These are phyloP conservation scores for Hyaloscypha hepaticicola DNA, from an alignment of 495 filamentous ascomycete genomes.

Conservation along the genomic window DNA sequence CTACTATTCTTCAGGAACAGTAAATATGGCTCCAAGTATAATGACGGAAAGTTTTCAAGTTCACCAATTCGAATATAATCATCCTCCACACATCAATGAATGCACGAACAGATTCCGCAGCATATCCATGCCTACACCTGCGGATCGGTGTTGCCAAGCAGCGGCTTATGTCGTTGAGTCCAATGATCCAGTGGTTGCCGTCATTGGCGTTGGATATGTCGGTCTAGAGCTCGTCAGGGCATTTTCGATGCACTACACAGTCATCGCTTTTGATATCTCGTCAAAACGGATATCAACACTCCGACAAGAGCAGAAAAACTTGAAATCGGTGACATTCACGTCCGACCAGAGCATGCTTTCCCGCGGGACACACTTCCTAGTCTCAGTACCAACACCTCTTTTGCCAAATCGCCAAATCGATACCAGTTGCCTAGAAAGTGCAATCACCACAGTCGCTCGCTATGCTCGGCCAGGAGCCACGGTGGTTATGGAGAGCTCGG, in stretches of 20 bases:
- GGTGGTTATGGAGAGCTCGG: slow-evolving; percentile 39
- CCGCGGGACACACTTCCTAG: slow-evolving; percentile 37
- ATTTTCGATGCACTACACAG: slow-evolving; percentile 34
- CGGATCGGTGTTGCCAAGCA: neutral
- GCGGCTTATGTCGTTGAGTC: neutral
- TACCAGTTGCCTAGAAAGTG: slow-evolving; percentile 33
- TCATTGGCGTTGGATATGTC: slow-evolving; percentile 42
- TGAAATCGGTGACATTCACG: neutral
- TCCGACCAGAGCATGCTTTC: slow-evolving; percentile 15
- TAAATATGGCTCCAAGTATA: too few relatives aligned
- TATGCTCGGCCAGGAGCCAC: slow-evolving; percentile 35
- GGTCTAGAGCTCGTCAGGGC: slow-evolving; percentile 35
- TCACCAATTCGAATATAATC: too few relatives aligned
- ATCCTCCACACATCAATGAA: too few relatives aligned
- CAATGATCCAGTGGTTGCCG: slow-evolving; percentile 35
- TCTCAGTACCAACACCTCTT: slow-evolving; percentile 41
- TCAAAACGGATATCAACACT: neutral
- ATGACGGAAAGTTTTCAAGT: too few relatives aligned
- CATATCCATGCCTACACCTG: neutral
- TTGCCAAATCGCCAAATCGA: slow-evolving; percentile 32
- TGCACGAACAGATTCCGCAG: neutral
- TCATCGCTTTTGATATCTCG: slow-evolving; percentile 37
- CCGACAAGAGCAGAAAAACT: neutral
- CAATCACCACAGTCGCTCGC: slow-evolving; percentile 33
- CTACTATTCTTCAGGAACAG: too few relatives aligned